Evolutionary conservation across 2,329 filamentous ascomycete genomes (phyloP), one percentile per base, ranked within the genome.

Genomic region (Madurella fahalii): DNA sequence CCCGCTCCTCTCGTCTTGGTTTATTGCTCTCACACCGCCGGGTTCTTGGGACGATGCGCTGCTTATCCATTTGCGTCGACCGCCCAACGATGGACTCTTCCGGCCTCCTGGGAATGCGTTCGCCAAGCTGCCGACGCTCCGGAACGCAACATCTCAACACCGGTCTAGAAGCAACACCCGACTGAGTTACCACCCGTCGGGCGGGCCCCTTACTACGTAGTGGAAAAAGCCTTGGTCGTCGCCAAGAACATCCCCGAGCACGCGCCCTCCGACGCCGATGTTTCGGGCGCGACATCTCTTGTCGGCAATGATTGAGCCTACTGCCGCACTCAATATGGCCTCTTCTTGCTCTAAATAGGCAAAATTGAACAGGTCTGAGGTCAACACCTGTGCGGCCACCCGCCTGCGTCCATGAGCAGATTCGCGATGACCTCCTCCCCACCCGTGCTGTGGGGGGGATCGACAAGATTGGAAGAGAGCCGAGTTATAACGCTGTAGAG

Each of bases 261-360:
- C 25, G 25, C 25, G 25, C 25, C 25, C 4, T 25, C 53, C 58
- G 51, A 56, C 53, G 47, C 46, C 53, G 44, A 54, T 53, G 32
- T 57, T 48, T 44, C 48, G 43, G 50, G 49, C 40, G 32, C 48
- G 43, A 37, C 34, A 37, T 15, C 4, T 37, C 34, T 37, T 37
- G 34, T 37, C 34, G 34, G 34, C 34, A 37, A 37, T 9, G 11
- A 37, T 37, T 37, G 34, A 37, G 34, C 34, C 34, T 37, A 37
- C 34, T 59, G 53, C 56, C 58, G 57, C 41, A 32, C 52, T 47
- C 58, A 61, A 59, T 62, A 59, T 61, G 54, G 39, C 54, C 17
- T 54, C 53, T 40, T 43, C 45, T 50, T 40, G 47, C 16, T 42
- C 49, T 31, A 57, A 58, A 61, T 63, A 63, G 61, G 58, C 61